A percentile compares a stretch with the other conserved stretches of the same genome.
These are phyloP conservation scores for Sporothrix pallida DNA, from an alignment of 2,329 filamentous ascomycete species.

Conservation along the genomic window DNA sequence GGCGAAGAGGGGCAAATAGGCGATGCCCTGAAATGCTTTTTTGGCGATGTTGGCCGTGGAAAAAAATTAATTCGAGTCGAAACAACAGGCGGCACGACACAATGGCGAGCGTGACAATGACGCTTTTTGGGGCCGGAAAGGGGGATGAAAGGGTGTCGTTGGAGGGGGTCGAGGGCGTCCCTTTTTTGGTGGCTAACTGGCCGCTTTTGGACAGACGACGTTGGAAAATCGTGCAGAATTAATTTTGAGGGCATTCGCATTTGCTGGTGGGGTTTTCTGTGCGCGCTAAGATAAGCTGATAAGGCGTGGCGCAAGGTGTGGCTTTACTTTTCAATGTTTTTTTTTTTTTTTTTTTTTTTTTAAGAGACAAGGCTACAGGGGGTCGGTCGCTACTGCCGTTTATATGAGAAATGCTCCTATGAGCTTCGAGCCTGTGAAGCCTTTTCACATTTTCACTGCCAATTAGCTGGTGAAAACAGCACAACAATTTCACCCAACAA, in stretches of 20 bases:
- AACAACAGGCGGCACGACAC: background rate
- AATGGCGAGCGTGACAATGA: background rate
- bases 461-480: slow-evolving; percentile 5
- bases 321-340: background rate
- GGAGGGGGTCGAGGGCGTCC: slow-evolving; percentile 29
- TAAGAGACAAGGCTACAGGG: slow-evolving; percentile 28
- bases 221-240: slow-evolving; percentile 38
- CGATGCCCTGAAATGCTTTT: background rate
- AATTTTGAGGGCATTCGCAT: slow-evolving; percentile 42
- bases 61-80: background rate
- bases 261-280: slow-evolving; percentile 50
- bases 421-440: slow-evolving; percentile 29
- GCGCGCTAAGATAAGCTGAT: slow-evolving; percentile 61
- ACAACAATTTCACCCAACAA: background rate
- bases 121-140: slow-evolving; percentile 31
- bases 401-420: slow-evolving; percentile 16
- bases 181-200: slow-evolving; percentile 30
- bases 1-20: slow-evolving; percentile 34
- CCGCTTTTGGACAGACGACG: slow-evolving; percentile 33
- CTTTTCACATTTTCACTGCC: slow-evolving; percentile 33
- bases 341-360: slow-evolving; percentile 25
- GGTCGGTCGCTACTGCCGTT: slow-evolving; percentile 5
- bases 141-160: slow-evolving; percentile 33
- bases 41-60: background rate
- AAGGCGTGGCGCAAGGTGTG: slow-evolving; percentile 40